Conservation (phyloP, 2,329 filamentous ascomycete genomes). For the Aspergillus sp. region DNA sequence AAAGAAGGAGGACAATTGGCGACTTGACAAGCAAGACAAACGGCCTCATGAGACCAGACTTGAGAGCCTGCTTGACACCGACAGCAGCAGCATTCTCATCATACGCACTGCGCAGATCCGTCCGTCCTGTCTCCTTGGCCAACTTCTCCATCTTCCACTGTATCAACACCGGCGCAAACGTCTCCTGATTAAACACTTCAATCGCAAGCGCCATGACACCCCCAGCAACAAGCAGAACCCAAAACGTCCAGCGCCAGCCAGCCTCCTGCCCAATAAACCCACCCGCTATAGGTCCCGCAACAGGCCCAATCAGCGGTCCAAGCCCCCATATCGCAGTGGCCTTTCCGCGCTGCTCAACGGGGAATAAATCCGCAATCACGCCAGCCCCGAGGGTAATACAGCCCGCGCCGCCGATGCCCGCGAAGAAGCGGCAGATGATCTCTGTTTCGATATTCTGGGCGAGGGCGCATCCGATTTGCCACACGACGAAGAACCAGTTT, state of each 20-base stretch:
- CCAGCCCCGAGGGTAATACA: conserved; percentile 46
- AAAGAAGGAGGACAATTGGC: conserved; percentile 53
- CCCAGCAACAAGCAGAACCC: conserved; percentile 42
- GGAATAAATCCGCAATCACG: conserved; percentile 48
- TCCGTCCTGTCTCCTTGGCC: conserved; percentile 21
- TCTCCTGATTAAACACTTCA: conserved; percentile 24
- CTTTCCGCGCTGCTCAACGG: conserved; percentile 41
- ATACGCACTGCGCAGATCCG: conserved; percentile 24
- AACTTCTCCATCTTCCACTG: conserved; percentile 25
- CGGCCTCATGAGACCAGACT: conserved; percentile 48
- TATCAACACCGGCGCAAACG: conserved; percentile 27
- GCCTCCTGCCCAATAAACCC: conserved; percentile 42
- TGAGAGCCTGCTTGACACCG: conserved; percentile 32
- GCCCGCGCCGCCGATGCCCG: conserved; percentile 44
- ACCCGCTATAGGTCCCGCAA: conserved; percentile 37
- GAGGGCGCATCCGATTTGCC: conserved; percentile 61
- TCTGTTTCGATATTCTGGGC: conserved; percentile 58
- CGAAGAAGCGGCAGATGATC: conserved; percentile 64
- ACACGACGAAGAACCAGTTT: conserved; percentile 58
- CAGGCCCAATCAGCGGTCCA: conserved; percentile 36
- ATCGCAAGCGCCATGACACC: conserved; percentile 29
- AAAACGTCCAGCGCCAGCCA: conserved; percentile 52
- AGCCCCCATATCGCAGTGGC: conserved; percentile 46
- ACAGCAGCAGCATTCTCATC: conserved; percentile 16
- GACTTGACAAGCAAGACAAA: conserved; percentile 54